Evolutionary conservation across 192 early-diverging fungal genomes (phyloP).

Genomic region (Phycomyces nitens): DNA sequence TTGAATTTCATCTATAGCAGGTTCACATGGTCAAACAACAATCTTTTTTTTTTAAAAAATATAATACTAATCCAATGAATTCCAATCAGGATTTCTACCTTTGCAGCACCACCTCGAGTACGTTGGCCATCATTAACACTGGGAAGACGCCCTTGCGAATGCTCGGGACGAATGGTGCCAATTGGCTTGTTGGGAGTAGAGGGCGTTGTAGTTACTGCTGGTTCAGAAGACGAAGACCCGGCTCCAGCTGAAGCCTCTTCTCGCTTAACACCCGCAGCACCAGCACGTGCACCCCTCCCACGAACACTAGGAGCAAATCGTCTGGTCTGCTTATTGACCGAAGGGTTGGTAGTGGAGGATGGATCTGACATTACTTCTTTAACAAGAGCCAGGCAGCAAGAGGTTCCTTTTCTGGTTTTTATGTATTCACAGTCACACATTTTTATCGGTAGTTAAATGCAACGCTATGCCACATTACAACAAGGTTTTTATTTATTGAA

Average conservation of each 20-base stretch:
- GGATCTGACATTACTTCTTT: constrained; percentile 11
- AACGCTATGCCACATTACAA: too few species aligned
- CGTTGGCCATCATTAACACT: constrained; percentile 29
- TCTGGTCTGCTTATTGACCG: constrained; percentile 21
- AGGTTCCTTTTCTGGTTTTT: neutral
- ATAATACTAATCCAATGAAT: neutral
- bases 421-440: too few species aligned
- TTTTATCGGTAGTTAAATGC: too few species aligned
- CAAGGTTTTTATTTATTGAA: constrained; percentile 42
- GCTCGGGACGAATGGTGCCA: constrained; percentile 29
- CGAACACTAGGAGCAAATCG: constrained; percentile 22
- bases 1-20: constrained; percentile 53
- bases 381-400: neutral
- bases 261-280: neutral
- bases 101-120: constrained; percentile 40
- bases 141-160: constrained; percentile 21
- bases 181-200: neutral
- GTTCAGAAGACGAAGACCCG: neutral
- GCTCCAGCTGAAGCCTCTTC: neutral
- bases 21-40: too few species aligned
- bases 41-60: too few species aligned
- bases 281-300: constrained; percentile 6
- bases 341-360: constrained; percentile 3
- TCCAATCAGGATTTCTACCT: constrained; percentile 25
- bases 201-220: neutral